A percentile compares a stretch with the other conserved stretches of the same genome.
Conservation (phyloP, 305 asterid genomes). For the Solanum hybrid region DNA sequence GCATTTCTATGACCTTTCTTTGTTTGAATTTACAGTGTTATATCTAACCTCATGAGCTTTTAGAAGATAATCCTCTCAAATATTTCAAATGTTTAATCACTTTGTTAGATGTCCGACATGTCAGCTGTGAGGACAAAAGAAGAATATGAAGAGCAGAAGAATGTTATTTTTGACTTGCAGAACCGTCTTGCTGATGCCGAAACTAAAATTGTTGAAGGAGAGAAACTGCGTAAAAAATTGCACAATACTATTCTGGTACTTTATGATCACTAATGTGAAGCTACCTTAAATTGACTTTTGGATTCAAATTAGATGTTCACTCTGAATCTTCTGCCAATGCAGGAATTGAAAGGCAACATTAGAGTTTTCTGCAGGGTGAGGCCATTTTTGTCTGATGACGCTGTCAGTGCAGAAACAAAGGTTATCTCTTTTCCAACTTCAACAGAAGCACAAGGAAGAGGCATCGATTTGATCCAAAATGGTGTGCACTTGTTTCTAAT, state of each 20-base stretch:
- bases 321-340: slow-evolving; percentile 10
- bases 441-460: slow-evolving; percentile 63
- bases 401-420: slow-evolving; percentile 43
- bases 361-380: slow-evolving; percentile 97
- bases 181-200: slow-evolving; percentile 65
- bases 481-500: slow-evolving; percentile 29
- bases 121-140: slow-evolving; percentile 56
- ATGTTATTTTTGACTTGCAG: slow-evolving; percentile 38
- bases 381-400: slow-evolving; percentile 63
- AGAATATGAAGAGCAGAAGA: slow-evolving; percentile 57
- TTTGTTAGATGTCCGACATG: slow-evolving; percentile 49
- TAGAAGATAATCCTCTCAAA: not conserved
- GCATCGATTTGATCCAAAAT: slow-evolving; percentile 71
- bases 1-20: not conserved
- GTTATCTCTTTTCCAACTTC: slow-evolving; percentile 69
- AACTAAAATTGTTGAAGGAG: slow-evolving; percentile 66
- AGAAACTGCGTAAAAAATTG: slow-evolving; percentile 63
- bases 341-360: slow-evolving; percentile 95
- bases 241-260: slow-evolving; percentile 84
- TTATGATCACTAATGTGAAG: not conserved
- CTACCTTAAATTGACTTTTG: not conserved
- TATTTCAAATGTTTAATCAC: slow-evolving; percentile 5
- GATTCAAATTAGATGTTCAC: not conserved
- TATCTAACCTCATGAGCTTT: not conserved
- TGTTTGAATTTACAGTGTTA: not conserved